Percentiles rank a stretch among this genome's conserved stretches.
These are phyloP conservation scores for Colletotrichum neosansevieriae DNA, from an alignment of 2,329 filamentous ascomycete genomes.

Conservation along the genomic window DNA sequence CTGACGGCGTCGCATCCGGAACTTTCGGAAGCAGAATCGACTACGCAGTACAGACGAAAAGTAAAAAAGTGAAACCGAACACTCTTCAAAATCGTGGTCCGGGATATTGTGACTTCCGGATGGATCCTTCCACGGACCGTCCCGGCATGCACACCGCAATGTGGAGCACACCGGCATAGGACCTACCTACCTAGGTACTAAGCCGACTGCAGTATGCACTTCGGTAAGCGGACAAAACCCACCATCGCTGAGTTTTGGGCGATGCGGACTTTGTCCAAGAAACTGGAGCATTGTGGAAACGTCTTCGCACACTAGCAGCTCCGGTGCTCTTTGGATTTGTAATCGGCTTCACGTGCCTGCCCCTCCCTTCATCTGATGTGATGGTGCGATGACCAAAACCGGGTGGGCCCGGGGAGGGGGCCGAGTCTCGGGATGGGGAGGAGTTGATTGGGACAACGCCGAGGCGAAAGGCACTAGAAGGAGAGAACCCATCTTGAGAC, in stretches of 20 bases:
- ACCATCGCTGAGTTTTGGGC: neutral
- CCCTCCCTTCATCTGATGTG: slow-evolving; percentile 32
- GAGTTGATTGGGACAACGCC: too few species aligned
- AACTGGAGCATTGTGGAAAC: neutral
- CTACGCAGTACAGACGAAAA: neutral
- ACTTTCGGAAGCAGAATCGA: neutral
- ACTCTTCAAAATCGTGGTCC: too few species aligned
- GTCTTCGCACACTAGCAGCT: too few species aligned
- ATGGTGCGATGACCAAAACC: slow-evolving; percentile 19
- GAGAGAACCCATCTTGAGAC: neutral
- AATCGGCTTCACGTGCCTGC: slow-evolving; percentile 5
- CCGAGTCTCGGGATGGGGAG: neutral
- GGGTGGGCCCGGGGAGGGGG: neutral
- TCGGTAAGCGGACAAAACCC: neutral
- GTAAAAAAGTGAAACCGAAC: neutral
- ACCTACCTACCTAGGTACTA: neutral
- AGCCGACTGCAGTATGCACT: neutral
- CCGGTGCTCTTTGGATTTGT: slow-evolving; percentile 27
- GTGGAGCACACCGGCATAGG: neutral
- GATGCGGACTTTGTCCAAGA: neutral
- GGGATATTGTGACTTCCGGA: too few species aligned
- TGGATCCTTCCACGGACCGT: neutral
- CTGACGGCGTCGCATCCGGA: neutral
- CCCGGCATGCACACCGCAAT: neutral
- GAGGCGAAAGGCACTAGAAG: too few species aligned